A percentile compares a stretch with the other conserved stretches of the same genome.
Conservation (phyloP, 139 green algal species). For the Chlorella ohadii region DNA sequence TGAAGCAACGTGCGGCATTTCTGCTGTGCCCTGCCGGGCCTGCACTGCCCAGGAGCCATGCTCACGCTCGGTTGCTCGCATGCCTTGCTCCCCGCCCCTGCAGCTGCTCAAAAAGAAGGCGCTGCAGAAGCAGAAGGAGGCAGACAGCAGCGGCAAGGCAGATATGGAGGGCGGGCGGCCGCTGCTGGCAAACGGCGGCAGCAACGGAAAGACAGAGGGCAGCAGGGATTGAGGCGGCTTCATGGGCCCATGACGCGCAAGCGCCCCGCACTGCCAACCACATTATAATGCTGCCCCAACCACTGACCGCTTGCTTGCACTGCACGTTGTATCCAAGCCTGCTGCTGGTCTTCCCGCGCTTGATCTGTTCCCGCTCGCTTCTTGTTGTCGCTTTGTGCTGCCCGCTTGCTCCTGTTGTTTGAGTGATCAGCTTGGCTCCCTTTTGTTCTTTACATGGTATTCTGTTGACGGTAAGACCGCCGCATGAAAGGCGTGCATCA, state of each 20-base stretch:
- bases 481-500: too few species aligned
- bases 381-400: neutral
- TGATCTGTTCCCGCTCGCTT: neutral
- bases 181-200: neutral
- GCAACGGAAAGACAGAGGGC: conserved; percentile 1
- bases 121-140: conserved; percentile 26
- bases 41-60: too few species aligned
- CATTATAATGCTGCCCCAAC: too few species aligned
- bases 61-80: too few species aligned
- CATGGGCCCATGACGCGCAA: too few species aligned
- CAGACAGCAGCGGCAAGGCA: neutral
- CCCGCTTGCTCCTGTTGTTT: neutral
- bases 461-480: neutral
- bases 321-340: neutral
- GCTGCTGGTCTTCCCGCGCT: neutral
- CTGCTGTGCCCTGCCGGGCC: too few species aligned
- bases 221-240: conserved; percentile 13
- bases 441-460: neutral
- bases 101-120: conserved; percentile 35
- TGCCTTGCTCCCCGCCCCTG: too few species aligned
- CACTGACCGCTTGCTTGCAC: neutral
- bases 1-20: too few species aligned
- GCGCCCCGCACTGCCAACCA: too few species aligned
- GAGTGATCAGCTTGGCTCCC: too few species aligned
- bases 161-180: neutral